Percentiles rank a stretch among this genome's conserved stretches.
These are phyloP conservation scores for Pueraria montana DNA, from an alignment of 306 rosid species.

Conservation along the genomic window DNA sequence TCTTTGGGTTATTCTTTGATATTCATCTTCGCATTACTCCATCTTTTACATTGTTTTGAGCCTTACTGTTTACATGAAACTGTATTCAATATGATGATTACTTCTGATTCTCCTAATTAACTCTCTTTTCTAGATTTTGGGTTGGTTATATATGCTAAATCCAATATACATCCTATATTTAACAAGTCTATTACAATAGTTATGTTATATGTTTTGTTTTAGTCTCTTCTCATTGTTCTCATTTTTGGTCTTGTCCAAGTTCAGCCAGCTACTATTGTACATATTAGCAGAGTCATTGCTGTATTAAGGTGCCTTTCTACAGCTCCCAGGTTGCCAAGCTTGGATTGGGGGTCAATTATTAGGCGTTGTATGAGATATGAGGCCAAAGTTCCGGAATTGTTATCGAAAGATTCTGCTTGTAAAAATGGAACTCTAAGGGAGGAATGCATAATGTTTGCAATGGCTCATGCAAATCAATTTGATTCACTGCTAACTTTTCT, in stretches of 20 bases:
- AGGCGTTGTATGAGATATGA: slow-evolving; percentile 94
- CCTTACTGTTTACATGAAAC: neutral
- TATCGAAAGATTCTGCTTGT: slow-evolving; percentile 53
- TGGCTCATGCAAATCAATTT: slow-evolving; percentile 90
- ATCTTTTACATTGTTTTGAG: slow-evolving; percentile 23
- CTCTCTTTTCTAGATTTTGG: slow-evolving; percentile 51
- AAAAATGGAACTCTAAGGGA: slow-evolving; percentile 73
- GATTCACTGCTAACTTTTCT: slow-evolving; percentile 82
- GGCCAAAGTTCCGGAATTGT: slow-evolving; percentile 57
- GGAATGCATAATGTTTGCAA: slow-evolving; percentile 76
- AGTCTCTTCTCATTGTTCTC: slow-evolving; percentile 41
- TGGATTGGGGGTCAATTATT: slow-evolving; percentile 88
- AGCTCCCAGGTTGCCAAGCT: slow-evolving; percentile 90
- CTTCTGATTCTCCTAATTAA: slow-evolving; percentile 42
- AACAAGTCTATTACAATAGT: slow-evolving; percentile 13
- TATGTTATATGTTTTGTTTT: slow-evolving; percentile 12
- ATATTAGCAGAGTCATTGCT: slow-evolving; percentile 58
- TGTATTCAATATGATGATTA: slow-evolving; percentile 21
- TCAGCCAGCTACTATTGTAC: slow-evolving; percentile 60
- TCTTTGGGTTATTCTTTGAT: too few species aligned
- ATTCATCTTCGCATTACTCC: too few species aligned
- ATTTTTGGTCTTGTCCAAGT: slow-evolving; percentile 46
- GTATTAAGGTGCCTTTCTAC: slow-evolving; percentile 85
- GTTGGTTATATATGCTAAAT: slow-evolving; percentile 46
- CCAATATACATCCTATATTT: too few species aligned